Conservation (phyloP, 2,329 filamentous ascomycete species). For the Plectosphaerella sp. region DNA sequence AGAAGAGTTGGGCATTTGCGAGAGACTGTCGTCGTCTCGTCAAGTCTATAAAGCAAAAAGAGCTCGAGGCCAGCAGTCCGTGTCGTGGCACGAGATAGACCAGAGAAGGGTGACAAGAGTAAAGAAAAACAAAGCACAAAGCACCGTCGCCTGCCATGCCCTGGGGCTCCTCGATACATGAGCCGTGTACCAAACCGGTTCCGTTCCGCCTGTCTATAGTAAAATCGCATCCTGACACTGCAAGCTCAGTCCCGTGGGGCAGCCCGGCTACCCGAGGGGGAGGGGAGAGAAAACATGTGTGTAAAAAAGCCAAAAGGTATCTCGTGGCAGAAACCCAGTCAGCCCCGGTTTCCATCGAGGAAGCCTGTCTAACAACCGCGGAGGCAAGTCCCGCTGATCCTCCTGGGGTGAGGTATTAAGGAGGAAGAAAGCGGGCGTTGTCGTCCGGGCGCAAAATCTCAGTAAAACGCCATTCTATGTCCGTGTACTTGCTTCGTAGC, state of each 20-base stretch:
- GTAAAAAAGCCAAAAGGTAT: neutral
- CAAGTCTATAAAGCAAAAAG: neutral
- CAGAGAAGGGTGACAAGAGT: neutral
- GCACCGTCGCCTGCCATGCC: slow-evolving; percentile 3
- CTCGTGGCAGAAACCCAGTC: neutral
- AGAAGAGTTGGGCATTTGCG: neutral
- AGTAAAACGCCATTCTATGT: slow-evolving; percentile 32
- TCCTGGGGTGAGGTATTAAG: neutral
- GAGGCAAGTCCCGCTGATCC: neutral
- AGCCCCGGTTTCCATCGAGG: neutral
- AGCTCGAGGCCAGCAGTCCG: neutral
- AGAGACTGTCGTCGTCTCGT: neutral
- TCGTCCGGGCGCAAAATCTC: neutral
- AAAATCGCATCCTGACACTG: neutral
- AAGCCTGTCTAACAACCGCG: neutral
- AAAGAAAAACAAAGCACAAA: slow-evolving; percentile 1
- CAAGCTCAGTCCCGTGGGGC: neutral
- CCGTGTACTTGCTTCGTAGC: slow-evolving; percentile 32
- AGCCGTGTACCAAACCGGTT: slow-evolving; percentile 1
- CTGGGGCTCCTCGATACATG: neutral
- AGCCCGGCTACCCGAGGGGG: neutral
- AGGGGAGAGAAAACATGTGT: slow-evolving; percentile 1
- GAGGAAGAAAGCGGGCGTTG: neutral
- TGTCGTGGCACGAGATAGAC: neutral
- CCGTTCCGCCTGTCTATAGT: slow-evolving; percentile 1